phyloP scores from a whole-genome alignment of 2,329 filamentous ascomycete genomes.

The Pezicula rhizophila region DNA sequence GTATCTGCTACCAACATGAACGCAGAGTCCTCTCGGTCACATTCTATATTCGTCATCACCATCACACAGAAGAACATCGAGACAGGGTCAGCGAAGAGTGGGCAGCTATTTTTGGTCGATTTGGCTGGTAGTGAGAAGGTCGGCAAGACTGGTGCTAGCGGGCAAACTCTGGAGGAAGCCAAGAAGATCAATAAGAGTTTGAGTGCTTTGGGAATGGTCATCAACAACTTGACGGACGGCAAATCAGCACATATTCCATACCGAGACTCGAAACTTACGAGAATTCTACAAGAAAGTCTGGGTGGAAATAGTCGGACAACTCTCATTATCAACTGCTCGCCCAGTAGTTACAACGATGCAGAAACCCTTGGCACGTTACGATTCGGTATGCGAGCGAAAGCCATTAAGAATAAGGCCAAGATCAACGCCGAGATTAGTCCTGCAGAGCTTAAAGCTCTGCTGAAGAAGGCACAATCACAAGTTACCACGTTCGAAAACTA shows the following conservation, averaged over 20 bases:
- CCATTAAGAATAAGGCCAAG: constrained; percentile 99
- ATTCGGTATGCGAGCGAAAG: constrained; percentile 94
- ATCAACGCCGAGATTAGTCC: constrained; percentile 97
- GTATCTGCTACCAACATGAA: constrained; percentile 99
- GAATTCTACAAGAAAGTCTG: constrained; percentile 93
- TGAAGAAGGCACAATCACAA: constrained; percentile 88
- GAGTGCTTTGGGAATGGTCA: constrained; percentile 97
- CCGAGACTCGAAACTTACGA: constrained; percentile 94
- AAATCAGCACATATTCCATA: constrained; percentile 96
- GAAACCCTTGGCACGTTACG: constrained; percentile 89
- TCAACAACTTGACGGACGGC: constrained; percentile 92
- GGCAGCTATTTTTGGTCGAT: constrained; percentile 95
- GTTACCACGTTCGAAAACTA: constrained; percentile 85
- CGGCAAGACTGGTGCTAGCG: constrained; percentile 95
- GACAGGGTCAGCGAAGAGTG: constrained; percentile 91
- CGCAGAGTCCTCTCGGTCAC: constrained; percentile 93
- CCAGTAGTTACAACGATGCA: constrained; percentile 94
- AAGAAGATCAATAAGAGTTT: constrained; percentile 99
- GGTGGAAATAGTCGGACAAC: constrained; percentile 98
- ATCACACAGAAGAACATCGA: constrained; percentile 97
- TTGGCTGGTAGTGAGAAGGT: constrained; percentile 97
- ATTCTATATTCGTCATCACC: constrained; percentile 96
- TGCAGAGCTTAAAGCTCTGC: constrained; percentile 83
- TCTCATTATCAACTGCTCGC: constrained; percentile 98
- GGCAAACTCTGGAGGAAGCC: constrained; percentile 93